These are phyloP conservation scores for Coffea canephora DNA, from an alignment of 257 asterid species.

Conservation along the genomic window DNA sequence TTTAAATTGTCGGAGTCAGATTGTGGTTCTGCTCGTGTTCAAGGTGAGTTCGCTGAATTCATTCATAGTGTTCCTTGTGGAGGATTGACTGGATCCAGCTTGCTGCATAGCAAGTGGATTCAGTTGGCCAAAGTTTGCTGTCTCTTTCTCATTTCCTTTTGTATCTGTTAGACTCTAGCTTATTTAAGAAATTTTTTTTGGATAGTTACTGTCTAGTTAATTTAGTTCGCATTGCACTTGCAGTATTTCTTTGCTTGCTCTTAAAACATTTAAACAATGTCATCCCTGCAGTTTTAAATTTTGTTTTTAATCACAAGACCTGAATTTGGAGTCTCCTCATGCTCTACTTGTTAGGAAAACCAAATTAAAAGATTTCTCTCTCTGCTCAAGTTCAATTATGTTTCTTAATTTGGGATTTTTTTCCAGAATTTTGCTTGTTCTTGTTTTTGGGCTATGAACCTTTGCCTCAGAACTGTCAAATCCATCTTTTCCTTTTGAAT, in stretches of 20 bases:
- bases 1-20: constrained; percentile 87
- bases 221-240: too few species aligned
- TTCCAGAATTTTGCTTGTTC: background rate
- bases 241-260: too few species aligned
- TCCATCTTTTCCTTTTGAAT: background rate
- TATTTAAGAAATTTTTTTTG: too few species aligned
- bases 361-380: background rate
- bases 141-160: background rate
- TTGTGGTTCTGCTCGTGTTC: constrained; percentile 97
- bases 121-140: background rate
- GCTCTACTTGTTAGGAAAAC: background rate
- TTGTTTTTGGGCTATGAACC: background rate
- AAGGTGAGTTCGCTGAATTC: constrained; percentile 46
- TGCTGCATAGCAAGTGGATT: background rate
- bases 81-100: background rate
- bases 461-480: background rate
- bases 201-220: too few species aligned
- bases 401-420: background rate
- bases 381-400: too few species aligned
- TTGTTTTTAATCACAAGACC: too few species aligned
- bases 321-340: background rate
- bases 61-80: background rate
- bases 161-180: background rate
- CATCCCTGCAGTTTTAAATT: too few species aligned
- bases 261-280: too few species aligned